Percentiles rank a stretch among this genome's conserved stretches.
phyloP scores from a whole-genome alignment of 345 rosid species.

The Corymbia maculata region DNA sequence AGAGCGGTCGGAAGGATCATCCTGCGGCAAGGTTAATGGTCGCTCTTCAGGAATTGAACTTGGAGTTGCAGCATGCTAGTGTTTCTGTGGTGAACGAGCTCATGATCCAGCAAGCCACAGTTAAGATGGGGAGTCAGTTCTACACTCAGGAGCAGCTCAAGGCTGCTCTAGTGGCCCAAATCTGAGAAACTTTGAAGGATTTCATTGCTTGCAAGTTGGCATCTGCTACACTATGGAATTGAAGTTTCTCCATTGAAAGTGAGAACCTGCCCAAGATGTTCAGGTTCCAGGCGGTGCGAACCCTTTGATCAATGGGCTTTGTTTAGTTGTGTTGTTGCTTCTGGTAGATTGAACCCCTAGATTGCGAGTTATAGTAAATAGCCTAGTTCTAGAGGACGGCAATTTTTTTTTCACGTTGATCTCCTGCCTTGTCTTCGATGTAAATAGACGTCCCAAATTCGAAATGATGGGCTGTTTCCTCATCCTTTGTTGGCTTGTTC shows the following conservation, averaged over 20 bases:
- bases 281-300: background rate
- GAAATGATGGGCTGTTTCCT: background rate
- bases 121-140: slow-evolving; percentile 33
- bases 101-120: slow-evolving; percentile 42
- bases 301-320: background rate
- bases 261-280: background rate
- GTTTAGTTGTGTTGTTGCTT: background rate
- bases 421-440: background rate
- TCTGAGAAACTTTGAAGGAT: slow-evolving; percentile 20
- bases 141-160: slow-evolving; percentile 73
- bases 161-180: slow-evolving; percentile 34
- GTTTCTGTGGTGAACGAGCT: slow-evolving; percentile 32
- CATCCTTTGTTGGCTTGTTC: background rate
- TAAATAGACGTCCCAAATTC: background rate
- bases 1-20: slow-evolving; percentile 24
- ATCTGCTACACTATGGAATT: background rate
- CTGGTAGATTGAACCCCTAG: background rate
- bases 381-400: background rate
- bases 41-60: slow-evolving; percentile 25
- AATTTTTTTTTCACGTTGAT: background rate
- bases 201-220: background rate
- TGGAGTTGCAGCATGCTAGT: slow-evolving; percentile 33
- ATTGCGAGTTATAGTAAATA: background rate
- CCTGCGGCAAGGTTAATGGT: slow-evolving; percentile 38
- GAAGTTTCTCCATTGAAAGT: background rate